These are phyloP conservation scores for Ustulina deusta DNA, from an alignment of 2,329 filamentous ascomycete species.

Conservation along the genomic window DNA sequence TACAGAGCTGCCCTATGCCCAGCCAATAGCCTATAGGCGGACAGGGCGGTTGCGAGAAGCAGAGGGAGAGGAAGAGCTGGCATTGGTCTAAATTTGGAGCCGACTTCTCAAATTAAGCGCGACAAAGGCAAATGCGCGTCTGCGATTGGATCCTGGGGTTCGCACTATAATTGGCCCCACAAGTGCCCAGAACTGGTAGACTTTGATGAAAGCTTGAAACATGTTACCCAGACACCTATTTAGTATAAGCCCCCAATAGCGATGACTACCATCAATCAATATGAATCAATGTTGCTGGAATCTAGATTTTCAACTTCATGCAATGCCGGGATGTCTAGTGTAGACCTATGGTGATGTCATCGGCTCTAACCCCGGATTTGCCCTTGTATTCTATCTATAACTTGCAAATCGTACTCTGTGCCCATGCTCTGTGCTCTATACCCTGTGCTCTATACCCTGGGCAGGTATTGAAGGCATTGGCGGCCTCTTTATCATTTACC, in stretches of 20 bases:
- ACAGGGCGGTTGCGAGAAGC: constrained; percentile 50
- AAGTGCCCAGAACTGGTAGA: neutral
- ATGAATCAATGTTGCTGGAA: neutral
- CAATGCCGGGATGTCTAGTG: neutral
- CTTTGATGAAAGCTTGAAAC: too few species aligned
- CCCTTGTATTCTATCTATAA: neutral
- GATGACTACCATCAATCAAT: neutral
- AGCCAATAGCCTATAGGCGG: constrained; percentile 29
- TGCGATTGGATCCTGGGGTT: constrained; percentile 45
- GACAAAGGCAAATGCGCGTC: constrained; percentile 36
- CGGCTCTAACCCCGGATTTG: too few species aligned
- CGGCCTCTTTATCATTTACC: neutral
- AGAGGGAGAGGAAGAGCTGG: constrained; percentile 32
- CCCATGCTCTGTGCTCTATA: neutral
- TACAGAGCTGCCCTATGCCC: constrained; percentile 36
- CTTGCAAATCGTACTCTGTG: neutral
- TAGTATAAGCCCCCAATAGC: neutral
- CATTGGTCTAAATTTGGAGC: constrained; percentile 39
- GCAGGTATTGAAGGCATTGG: neutral
- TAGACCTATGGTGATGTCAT: neutral
- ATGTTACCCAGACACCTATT: too few species aligned
- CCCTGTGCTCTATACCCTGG: neutral
- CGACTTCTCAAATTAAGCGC: constrained; percentile 48
- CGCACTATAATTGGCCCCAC: constrained; percentile 22
- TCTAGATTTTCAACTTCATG: neutral